A percentile compares a stretch with the other conserved stretches of the same genome.
Evolutionary conservation across 768 basidiomycete species (phyloP).

Genomic region (Phylloporus arenicola): DNA sequence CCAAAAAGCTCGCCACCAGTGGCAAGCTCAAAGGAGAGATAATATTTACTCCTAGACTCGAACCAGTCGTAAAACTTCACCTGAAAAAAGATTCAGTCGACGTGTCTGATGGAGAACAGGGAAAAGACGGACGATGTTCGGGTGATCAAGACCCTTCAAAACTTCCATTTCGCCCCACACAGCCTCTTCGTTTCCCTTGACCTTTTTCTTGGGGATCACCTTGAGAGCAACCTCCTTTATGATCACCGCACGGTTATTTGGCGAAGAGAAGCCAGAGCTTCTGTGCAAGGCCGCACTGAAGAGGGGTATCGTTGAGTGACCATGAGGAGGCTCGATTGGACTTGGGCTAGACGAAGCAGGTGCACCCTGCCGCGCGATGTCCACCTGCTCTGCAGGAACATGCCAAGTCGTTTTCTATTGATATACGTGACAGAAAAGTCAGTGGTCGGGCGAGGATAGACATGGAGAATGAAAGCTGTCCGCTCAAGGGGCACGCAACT

Average conservation of each 20-base stretch:
- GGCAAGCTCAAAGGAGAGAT: conserved; percentile 92
- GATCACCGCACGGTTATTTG: conserved; percentile 29
- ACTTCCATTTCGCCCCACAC: conserved; percentile 96
- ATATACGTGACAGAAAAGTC: neutral
- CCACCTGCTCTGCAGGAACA: conserved; percentile 57
- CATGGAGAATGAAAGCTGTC: neutral
- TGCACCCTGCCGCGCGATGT: conserved; percentile 55
- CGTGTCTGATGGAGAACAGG: neutral
- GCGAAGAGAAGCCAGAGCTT: conserved; percentile 18
- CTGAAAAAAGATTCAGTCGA: conserved; percentile 32
- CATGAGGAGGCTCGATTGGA: conserved; percentile 13
- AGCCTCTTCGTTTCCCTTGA: conserved; percentile 82
- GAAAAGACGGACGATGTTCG: conserved; percentile 67
- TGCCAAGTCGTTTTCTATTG: conserved; percentile 70
- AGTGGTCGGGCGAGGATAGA: neutral
- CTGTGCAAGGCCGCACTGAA: conserved; percentile 24
- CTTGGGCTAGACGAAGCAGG: conserved; percentile 32
- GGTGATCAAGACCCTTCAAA: conserved; percentile 81
- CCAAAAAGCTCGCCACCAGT: conserved; percentile 94
- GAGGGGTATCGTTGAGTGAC: conserved; percentile 26
- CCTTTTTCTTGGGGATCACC: conserved; percentile 92
- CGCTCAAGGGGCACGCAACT: conserved; percentile 20
- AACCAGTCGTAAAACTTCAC: conserved; percentile 98
- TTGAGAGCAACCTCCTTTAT: conserved; percentile 80
- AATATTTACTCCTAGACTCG: conserved; percentile 90